Evolutionary conservation across 2,329 filamentous ascomycete species (phyloP).

Genomic region (Fusarium continuum): DNA sequence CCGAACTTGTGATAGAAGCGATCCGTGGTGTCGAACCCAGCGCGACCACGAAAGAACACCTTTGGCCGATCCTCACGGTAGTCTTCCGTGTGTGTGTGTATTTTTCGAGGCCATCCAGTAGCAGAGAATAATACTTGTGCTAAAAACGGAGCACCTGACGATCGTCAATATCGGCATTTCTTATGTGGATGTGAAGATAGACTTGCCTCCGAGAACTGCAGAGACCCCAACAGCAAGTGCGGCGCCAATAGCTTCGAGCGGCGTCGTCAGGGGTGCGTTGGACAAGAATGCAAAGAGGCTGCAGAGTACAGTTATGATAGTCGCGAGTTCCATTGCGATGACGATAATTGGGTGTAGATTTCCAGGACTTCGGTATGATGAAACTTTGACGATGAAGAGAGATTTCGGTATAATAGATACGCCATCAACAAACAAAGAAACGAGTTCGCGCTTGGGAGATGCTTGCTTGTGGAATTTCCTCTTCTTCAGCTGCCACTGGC

Average conservation of each 20-base stretch:
- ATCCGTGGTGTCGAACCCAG: not conserved
- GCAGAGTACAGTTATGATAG: not conserved
- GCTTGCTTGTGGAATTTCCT: not conserved
- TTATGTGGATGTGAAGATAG: not conserved
- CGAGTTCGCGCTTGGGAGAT: not conserved
- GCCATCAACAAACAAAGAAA: not conserved
- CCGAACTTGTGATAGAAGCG: not conserved
- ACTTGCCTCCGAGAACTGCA: not conserved
- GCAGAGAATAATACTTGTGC: not conserved
- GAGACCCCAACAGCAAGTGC: not conserved
- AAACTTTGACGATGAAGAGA: too few species aligned
- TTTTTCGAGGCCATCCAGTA: not conserved
- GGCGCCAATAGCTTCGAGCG: not conserved
- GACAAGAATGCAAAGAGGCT: not conserved
- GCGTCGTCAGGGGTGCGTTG: not conserved
- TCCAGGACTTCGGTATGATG: too few species aligned
- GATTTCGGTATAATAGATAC: too few species aligned
- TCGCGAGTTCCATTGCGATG: not conserved
- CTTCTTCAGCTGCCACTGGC: not conserved
- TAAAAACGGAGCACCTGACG: not conserved
- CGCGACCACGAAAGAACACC: not conserved
- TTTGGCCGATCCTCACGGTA: not conserved
- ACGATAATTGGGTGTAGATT: too few species aligned
- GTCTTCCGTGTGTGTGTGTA: accelerated
- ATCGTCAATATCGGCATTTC: not conserved